Base-by-base conservation (phyloP, 495 filamentous ascomycete species). In the Aspergillus indologenus region DNA sequence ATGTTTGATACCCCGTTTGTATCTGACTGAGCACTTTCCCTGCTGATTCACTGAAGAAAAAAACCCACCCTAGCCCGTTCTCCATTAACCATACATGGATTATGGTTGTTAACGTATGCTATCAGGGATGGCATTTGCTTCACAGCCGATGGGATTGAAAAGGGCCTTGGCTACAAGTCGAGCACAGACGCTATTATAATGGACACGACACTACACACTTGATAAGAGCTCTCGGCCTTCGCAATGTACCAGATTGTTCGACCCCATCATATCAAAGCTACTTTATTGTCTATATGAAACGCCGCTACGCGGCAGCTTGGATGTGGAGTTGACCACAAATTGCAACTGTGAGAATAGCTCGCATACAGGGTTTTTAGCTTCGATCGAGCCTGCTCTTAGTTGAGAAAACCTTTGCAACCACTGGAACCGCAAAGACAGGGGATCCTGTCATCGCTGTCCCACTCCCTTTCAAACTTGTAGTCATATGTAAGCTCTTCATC, bases 401-500 rank as follows among this genome's bases (percentile, higher is more conserved):
- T 98, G 75, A 98, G 89, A 78, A 98, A 98, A 54, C 94, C 94
- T 81, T 98, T 98, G 78, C 94, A 98, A 19, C 90, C 91, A 11
- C 89, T 85, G 42, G 93, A 96, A 48, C 94, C 94, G 75, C 94
- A 98, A 42, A 98, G 84, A 75, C 94, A 98, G 21, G 94, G 94
- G 63, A 98, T 96, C 57, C 94, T 90, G 73, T 98, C 95, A 61
- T 91, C 85, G 64, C 90, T 93, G 60, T 90, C 91, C 70, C 95
- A 89, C 71, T 98, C 94, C 62, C 95, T 87, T 79, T 98, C 94
- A 72, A 98, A 98, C 75, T 98, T 98, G 83, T 98, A 98, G 79
- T 98, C 94, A 79, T 98, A 98, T 3, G 94, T 98, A 61, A 98
- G 85, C 74, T 98, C 94, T 76, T 98, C 94, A 68, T 97, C 94